A percentile compares a stretch with the other conserved stretches of the same genome.
Evolutionary conservation across 305 asterid genomes (phyloP).

Genomic region (Fraxinus velutina): DNA sequence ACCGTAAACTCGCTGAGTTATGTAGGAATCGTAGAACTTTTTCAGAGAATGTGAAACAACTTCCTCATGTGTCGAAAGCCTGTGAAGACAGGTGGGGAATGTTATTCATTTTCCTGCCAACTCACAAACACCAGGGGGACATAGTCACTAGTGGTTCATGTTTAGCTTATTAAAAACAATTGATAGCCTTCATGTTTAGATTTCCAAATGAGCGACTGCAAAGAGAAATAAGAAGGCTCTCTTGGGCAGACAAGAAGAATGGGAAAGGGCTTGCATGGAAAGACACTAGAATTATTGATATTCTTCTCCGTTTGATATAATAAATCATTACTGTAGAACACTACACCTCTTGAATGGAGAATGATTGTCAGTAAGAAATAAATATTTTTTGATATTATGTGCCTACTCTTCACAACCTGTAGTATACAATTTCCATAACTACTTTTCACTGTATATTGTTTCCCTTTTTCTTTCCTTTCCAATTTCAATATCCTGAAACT

Average conservation of each 20-base stretch:
- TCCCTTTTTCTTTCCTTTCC: slow-evolving; percentile 8
- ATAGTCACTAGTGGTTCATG: neutral
- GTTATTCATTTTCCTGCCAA: neutral
- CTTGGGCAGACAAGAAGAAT: neutral
- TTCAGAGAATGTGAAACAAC: neutral
- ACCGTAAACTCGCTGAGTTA: neutral
- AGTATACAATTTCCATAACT: neutral
- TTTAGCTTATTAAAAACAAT: neutral
- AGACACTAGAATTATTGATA: neutral
- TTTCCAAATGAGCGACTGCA: neutral
- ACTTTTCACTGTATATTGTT: slow-evolving; percentile 2
- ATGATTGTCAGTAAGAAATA: neutral
- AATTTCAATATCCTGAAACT: slow-evolving; percentile 18
- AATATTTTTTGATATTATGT: neutral
- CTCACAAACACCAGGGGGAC: neutral
- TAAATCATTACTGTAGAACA: neutral
- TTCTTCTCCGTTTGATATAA: neutral
- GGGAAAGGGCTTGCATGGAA: neutral
- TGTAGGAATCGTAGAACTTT: neutral
- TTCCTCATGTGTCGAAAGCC: neutral
- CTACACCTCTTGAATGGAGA: neutral
- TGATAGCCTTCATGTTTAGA: neutral
- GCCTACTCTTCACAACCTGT: neutral
- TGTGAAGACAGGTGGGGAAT: neutral
- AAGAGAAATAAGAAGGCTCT: neutral